Evolutionary conservation across 768 basidiomycete genomes (phyloP).

Genomic region (Kwoniella pini): DNA sequence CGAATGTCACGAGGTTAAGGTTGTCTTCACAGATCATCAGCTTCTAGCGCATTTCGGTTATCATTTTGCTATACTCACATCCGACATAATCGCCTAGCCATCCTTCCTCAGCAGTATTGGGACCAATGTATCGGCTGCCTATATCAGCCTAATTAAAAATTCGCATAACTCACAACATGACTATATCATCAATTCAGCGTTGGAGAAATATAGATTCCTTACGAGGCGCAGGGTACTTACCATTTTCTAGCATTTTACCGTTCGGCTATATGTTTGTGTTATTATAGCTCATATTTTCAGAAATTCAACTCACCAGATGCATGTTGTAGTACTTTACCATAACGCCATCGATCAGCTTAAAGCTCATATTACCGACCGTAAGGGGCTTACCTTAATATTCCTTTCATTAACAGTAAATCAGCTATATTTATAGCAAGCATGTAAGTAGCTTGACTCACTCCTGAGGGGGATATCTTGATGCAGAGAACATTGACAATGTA

Average conservation of each 20-base stretch:
- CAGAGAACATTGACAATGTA: conserved; percentile 10
- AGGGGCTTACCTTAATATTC: conserved; percentile 15
- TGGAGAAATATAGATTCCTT: too few relatives aligned
- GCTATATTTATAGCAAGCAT: neutral
- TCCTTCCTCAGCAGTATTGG: conserved; percentile 1
- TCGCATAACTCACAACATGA: conserved; percentile 10
- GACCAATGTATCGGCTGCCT: conserved; percentile 19
- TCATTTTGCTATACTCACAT: conserved; percentile 7
- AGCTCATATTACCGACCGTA: too few relatives aligned
- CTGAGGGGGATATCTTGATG: conserved; percentile 5
- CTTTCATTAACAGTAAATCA: neutral
- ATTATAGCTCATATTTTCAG: neutral
- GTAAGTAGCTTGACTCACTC: conserved; percentile 6
- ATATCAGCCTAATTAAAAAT: neutral
- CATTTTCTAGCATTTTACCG: conserved; percentile 9
- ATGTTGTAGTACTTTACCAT: conserved; percentile 18
- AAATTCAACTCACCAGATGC: conserved; percentile 10
- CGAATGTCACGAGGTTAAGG: conserved; percentile 21
- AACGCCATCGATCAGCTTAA: too few relatives aligned
- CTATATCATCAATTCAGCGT: conserved; percentile 3
- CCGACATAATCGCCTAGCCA: conserved; percentile 21
- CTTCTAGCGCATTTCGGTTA: neutral
- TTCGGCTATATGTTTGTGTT: conserved; percentile 9
- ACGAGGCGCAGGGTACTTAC: too few relatives aligned
- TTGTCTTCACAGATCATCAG: conserved; percentile 5